Conservation (phyloP, 2,329 filamentous ascomycete genomes). For the Amauroascus niger region DNA sequence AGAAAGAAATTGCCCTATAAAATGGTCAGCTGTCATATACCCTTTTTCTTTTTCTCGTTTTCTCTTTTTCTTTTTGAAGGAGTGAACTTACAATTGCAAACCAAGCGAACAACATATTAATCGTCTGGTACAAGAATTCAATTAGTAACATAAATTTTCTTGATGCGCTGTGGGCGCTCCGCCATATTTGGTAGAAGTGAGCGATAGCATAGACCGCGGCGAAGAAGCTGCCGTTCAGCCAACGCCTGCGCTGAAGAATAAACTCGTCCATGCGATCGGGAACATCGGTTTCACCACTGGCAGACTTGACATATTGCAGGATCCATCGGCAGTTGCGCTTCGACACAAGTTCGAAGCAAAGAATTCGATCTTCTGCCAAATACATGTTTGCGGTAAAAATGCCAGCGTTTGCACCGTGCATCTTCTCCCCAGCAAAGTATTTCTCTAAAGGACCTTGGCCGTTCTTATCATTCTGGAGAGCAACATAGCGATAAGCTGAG, state of each 20-base stretch:
- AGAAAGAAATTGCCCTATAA: conserved; percentile 87
- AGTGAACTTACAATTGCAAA: conserved; percentile 71
- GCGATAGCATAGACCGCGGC: conserved; percentile 89
- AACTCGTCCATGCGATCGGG: conserved; percentile 89
- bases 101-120: conserved; percentile 97
- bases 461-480: conserved; percentile 92
- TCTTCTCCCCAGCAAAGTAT: conserved; percentile 94
- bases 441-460: conserved; percentile 87
- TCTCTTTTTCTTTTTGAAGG: too few relatives aligned
- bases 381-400: conserved; percentile 87
- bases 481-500: conserved; percentile 92
- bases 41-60: too few relatives aligned
- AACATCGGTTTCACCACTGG: conserved; percentile 93
- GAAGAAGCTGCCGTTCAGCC: conserved; percentile 98
- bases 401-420: conserved; percentile 84
- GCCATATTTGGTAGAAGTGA: conserved; percentile 93
- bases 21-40: neutral
- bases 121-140: conserved; percentile 87
- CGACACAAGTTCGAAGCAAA: conserved; percentile 70
- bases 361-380: conserved; percentile 43
- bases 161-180: conserved; percentile 77
- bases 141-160: conserved; percentile 84
- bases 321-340: conserved; percentile 98
- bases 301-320: conserved; percentile 94
- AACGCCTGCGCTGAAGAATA: conserved; percentile 88